phyloP scores from a whole-genome alignment of 179 eudicot species.

The Beta corolliflora region DNA sequence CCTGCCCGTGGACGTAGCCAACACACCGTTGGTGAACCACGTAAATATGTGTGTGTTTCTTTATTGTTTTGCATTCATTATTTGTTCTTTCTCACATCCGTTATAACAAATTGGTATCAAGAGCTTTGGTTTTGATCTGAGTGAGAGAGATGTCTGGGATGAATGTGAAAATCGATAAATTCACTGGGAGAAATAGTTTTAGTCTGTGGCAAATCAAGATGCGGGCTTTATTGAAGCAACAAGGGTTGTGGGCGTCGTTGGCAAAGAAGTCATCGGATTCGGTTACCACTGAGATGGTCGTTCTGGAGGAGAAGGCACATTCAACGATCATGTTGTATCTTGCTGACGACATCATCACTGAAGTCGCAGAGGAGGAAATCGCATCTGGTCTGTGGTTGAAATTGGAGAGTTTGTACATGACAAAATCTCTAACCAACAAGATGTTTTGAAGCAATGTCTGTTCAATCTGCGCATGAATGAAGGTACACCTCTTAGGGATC shows the following conservation, averaged over 20 bases:
- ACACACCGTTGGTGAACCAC: no score
- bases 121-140: no score
- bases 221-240: neutral
- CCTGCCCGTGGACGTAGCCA: no score
- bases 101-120: no score
- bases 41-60: no score
- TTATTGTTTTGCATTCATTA: no score
- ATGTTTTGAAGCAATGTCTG: neutral
- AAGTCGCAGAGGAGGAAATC: neutral
- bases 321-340: neutral
- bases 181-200: neutral
- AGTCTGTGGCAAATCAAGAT: slow-evolving; percentile 4
- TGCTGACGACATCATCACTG: neutral
- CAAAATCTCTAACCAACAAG: neutral
- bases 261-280: no score
- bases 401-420: no score
- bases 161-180: neutral
- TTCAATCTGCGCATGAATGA: neutral
- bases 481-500: neutral
- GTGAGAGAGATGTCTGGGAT: neutral
- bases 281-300: neutral
- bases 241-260: neutral
- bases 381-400: no score
- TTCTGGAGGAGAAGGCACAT: neutral
- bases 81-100: no score